These are phyloP conservation scores for Coemansia interrupta DNA, from an alignment of 192 early-diverging fungal species.

Conservation along the genomic window DNA sequence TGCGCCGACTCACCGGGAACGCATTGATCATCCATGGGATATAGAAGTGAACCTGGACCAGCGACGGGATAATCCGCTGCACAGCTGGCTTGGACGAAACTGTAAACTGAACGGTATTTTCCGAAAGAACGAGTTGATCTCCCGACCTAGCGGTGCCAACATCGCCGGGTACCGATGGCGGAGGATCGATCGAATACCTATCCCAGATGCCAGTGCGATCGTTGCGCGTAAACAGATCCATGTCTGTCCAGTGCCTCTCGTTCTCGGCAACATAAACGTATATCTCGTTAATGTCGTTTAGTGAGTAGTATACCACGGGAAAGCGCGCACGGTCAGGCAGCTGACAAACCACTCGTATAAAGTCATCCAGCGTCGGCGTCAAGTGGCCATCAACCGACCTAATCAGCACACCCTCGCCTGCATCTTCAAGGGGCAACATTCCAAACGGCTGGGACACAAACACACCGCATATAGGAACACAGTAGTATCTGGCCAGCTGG, in stretches of 20 bases:
- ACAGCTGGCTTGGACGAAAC: background rate
- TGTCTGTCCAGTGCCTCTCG: conserved; percentile 23
- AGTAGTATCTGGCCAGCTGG: conserved; percentile 68
- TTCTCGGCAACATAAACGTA: background rate
- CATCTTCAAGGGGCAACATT: conserved; percentile 5
- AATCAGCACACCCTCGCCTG: conserved; percentile 45
- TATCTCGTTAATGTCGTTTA: conserved; percentile 22
- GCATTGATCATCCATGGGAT: conserved; percentile 7
- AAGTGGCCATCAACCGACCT: conserved; percentile 63
- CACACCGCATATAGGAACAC: conserved; percentile 69
- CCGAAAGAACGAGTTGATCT: background rate
- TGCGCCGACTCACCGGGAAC: background rate
- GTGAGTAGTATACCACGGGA: conserved; percentile 19
- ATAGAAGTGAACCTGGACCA: too few species aligned
- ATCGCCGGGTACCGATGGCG: too few species aligned
- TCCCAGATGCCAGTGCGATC: conserved; percentile 47
- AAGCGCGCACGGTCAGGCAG: conserved; percentile 54
- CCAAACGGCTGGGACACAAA: conserved; percentile 61
- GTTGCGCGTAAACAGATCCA: conserved; percentile 38
- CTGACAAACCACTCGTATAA: conserved; percentile 61
- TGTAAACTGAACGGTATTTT: background rate
- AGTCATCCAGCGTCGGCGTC: conserved; percentile 62
- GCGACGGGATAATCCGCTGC: background rate
- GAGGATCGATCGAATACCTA: background rate
- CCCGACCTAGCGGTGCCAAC: too few species aligned